These are phyloP conservation scores for Dentipellis fragilis DNA, from an alignment of 768 basidiomycete species.

Conservation along the genomic window DNA sequence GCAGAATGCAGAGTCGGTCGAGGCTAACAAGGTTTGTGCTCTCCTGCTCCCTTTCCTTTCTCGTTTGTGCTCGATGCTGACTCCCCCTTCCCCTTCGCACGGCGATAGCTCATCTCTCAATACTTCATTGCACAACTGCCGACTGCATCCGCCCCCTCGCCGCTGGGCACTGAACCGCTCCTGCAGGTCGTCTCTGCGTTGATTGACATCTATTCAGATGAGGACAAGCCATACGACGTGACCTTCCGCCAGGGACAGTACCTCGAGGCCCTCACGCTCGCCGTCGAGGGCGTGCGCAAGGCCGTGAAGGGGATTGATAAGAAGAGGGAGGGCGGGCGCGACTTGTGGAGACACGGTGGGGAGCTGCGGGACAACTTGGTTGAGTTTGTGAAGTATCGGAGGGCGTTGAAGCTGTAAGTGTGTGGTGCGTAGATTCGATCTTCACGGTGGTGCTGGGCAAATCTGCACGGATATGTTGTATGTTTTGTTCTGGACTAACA, in stretches of 20 bases:
- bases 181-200: constrained; percentile 75
- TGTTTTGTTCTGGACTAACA: background rate
- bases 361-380: constrained; percentile 68
- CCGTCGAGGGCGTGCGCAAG: constrained; percentile 53
- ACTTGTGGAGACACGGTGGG: constrained; percentile 59
- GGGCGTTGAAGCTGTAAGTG: constrained; percentile 35
- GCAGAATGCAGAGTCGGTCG: constrained; percentile 49
- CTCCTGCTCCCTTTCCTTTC: background rate
- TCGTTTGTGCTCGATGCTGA: background rate
- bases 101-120: constrained; percentile 43
- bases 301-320: constrained; percentile 57
- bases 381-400: constrained; percentile 69
- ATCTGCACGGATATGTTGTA: background rate
- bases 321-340: constrained; percentile 55
- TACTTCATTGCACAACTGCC: constrained; percentile 62
- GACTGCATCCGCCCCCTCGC: constrained; percentile 26
- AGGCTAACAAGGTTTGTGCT: constrained; percentile 49
- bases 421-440: background rate
- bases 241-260: constrained; percentile 64
- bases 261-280: constrained; percentile 42
- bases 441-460: background rate
- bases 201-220: constrained; percentile 92
- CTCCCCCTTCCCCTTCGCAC: background rate
- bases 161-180: constrained; percentile 52
- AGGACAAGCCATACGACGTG: constrained; percentile 65